Percentiles rank a stretch among this genome's conserved stretches.
phyloP scores from a whole-genome alignment of 148 eudicot genomes.

The Polygonum aviculare region DNA sequence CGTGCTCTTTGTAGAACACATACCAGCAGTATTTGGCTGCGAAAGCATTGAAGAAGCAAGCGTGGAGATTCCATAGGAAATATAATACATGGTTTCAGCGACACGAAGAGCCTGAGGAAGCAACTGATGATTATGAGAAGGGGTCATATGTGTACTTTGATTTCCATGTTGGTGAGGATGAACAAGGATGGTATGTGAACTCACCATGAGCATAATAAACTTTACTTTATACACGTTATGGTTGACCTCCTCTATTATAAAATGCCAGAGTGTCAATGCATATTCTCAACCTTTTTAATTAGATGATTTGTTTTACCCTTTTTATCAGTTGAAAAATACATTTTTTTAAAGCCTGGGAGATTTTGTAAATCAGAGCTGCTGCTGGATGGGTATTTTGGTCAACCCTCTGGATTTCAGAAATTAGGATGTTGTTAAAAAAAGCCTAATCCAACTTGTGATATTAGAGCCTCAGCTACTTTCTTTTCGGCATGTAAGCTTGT shows the following conservation, averaged over 20 bases:
- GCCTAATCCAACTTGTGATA: too few relatives aligned
- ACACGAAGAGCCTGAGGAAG: slow-evolving; percentile 89
- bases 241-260: neutral
- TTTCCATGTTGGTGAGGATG: slow-evolving; percentile 66
- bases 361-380: neutral
- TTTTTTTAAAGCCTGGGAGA: neutral
- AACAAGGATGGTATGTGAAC: slow-evolving; percentile 80
- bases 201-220: neutral
- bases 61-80: slow-evolving; percentile 94
- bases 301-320: too few relatives aligned
- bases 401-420: too few relatives aligned
- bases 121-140: slow-evolving; percentile 93
- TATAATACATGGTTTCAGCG: slow-evolving; percentile 97
- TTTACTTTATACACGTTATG: neutral
- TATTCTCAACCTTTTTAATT: neutral
- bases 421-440: too few relatives aligned
- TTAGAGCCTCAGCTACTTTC: too few relatives aligned
- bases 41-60: slow-evolving; percentile 87
- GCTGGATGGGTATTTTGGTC: neutral
- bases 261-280: neutral
- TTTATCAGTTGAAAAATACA: neutral
- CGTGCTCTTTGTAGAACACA: slow-evolving; percentile 38
- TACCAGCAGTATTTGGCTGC: slow-evolving; percentile 99
- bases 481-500: neutral
- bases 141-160: slow-evolving; percentile 96